Percentiles rank a stretch among this genome's conserved stretches.
Conservation (phyloP, 306 rosid species). For the Nissolia schottii region DNA sequence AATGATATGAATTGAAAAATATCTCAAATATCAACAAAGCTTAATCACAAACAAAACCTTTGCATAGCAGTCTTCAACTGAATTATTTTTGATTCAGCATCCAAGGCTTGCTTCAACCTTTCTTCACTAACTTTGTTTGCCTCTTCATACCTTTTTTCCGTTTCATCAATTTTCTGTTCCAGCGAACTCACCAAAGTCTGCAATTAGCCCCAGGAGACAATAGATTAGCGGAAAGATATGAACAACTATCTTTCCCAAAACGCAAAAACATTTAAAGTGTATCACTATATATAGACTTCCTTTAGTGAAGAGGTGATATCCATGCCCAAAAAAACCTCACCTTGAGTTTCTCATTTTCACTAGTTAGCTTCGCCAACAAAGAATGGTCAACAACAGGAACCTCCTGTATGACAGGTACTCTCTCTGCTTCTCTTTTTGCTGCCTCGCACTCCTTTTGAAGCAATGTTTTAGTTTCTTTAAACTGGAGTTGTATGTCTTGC, state of each 20-base stretch:
- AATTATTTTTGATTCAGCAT: conserved; percentile 90
- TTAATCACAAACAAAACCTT: conserved; percentile 50
- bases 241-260: conserved; percentile 2
- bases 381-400: conserved; percentile 88
- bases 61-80: conserved; percentile 92
- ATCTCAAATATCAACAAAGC: conserved; percentile 16
- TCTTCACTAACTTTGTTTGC: conserved; percentile 88
- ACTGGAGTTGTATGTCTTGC: conserved; percentile 78
- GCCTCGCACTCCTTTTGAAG: conserved; percentile 77
- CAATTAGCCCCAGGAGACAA: conserved; percentile 33
- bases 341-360: conserved; percentile 97
- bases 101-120: conserved; percentile 91
- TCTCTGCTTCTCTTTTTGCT: conserved; percentile 64
- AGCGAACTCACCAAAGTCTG: conserved; percentile 87
- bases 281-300: background rate
- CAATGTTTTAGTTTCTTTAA: conserved; percentile 68
- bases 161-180: conserved; percentile 86
- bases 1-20: conserved; percentile 8
- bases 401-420: conserved; percentile 73
- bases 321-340: conserved; percentile 41
- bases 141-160: conserved; percentile 85
- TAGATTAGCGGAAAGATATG: conserved; percentile 25
- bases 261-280: background rate
- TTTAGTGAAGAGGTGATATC: background rate
- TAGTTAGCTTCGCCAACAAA: conserved; percentile 66